Conservation (phyloP, 495 filamentous ascomycete species). For the Aspergillus carlsbadensis region DNA sequence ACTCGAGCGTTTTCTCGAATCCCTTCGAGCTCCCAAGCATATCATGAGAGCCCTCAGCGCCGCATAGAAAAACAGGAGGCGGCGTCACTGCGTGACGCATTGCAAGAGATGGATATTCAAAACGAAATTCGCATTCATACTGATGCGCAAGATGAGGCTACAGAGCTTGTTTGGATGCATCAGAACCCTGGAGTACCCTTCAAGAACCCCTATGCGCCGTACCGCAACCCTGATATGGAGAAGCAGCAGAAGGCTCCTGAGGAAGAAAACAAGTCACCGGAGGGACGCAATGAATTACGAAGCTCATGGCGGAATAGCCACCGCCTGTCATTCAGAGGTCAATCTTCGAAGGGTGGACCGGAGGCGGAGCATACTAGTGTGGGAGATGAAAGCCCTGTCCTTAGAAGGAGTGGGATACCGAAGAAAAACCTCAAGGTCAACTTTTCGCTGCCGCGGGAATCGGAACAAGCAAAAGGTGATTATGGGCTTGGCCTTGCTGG, state of each 20-base stretch:
- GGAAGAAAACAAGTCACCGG: conserved; percentile 60
- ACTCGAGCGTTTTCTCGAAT: conserved; percentile 32
- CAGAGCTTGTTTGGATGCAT: conserved; percentile 84
- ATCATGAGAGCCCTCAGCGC: conserved; percentile 75
- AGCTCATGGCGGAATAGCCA: conserved; percentile 26
- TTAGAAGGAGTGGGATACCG: conserved; percentile 20
- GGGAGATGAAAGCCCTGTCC: conserved; percentile 8
- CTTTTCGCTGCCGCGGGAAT: conserved; percentile 38
- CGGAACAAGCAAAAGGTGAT: conserved; percentile 4
- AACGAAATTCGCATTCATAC: conserved; percentile 69
- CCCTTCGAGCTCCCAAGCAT: conserved; percentile 49
- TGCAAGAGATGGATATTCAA: conserved; percentile 74
- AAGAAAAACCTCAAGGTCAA: conserved; percentile 44
- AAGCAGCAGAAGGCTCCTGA: conserved; percentile 45
- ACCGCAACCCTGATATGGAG: conserved; percentile 45
- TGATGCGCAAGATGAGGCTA: conserved; percentile 81
- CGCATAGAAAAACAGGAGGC: conserved; percentile 90
- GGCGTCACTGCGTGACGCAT: conserved; percentile 69
- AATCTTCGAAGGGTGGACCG: conserved; percentile 27
- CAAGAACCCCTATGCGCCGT: conserved; percentile 59
- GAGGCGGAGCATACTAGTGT: background rate
- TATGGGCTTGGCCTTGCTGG: conserved; percentile 32
- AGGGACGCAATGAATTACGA: conserved; percentile 51
- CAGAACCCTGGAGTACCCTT: conserved; percentile 61
- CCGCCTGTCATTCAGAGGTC: conserved; percentile 50